Base-by-base conservation (phyloP, 2,329 filamentous ascomycete species). In the Aphanoascus verrucosus region DNA sequence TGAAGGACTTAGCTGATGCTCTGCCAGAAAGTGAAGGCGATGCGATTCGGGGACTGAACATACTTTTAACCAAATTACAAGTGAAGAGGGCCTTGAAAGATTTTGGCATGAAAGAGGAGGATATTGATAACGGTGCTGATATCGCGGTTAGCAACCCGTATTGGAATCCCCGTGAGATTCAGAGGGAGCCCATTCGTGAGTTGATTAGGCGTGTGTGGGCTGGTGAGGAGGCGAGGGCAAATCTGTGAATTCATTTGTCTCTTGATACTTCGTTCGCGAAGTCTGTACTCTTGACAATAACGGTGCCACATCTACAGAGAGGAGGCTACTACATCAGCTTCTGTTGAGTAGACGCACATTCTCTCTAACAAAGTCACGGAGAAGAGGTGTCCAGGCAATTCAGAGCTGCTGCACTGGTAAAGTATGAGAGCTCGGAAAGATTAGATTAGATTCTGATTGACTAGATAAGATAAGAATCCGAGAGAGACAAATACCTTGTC, bases 131-230 rank as follows among this genome's bases (percentile, higher is more conserved):
- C 64, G 80, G 77, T 1, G 77, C 76, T 2, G 77, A 81, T 55
- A 77, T 82, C 61, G 79, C 79, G 7, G 70, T 80, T 3, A 68
- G 69, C 32, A 81, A 80, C 58, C 74, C 77, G 9, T 83, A 83
- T 62, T 77, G 75, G 69, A 83, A 83, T 59, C 80, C 80, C 0
- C 68, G 80, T 40, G 63, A 67, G 6, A 68, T 83, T 52, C 75
- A 82, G 66, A 72, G 68, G 48, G 70, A 66, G 5, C 69, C 69
- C 0, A 74, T 83, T 45, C 68, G 74, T 37, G 79, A 83, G 63
- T 61, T 82, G 57, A 76, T 83, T 43, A 68, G 79, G 53, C 69
- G 80, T 52, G 77, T 78, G n/a, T 82, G 77, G 76, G 78, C 77
- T 54, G 81, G 80, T 2, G 79, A 83, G 60, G 71, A 72, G 31